These are phyloP conservation scores for Rhodotorula sp. DNA, from an alignment of 1,284 basidiomycete genomes.

Conservation along the genomic window DNA sequence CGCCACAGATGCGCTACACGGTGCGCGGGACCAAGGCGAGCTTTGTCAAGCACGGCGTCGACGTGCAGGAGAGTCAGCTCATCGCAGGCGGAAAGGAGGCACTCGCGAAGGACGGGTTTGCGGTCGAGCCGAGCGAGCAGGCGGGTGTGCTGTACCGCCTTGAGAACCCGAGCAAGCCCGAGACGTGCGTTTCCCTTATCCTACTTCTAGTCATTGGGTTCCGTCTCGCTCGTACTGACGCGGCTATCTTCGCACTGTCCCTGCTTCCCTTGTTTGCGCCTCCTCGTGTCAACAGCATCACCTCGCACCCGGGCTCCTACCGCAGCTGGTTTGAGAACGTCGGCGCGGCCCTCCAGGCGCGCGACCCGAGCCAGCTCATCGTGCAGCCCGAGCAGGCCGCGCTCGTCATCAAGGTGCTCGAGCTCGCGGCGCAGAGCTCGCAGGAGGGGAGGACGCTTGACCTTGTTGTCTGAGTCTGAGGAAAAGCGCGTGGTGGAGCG, in stretches of 20 bases:
- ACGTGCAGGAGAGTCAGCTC: constrained; percentile 69
- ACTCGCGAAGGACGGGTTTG: constrained; percentile 57
- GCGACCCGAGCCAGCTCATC: constrained; percentile 57
- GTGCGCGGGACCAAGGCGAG: constrained; percentile 60
- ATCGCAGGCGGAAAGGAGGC: constrained; percentile 38
- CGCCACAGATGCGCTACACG: constrained; percentile 67
- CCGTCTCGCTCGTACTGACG: too few relatives aligned
- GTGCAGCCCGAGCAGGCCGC: constrained; percentile 72
- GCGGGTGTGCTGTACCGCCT: constrained; percentile 35
- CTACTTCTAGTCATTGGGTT: too few relatives aligned
- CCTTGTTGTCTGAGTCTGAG: constrained; percentile 38
- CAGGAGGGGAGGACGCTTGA: constrained; percentile 61
- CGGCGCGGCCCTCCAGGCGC: constrained; percentile 56
- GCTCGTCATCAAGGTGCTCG: constrained; percentile 69
- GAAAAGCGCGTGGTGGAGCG: too few relatives aligned
- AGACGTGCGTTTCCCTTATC: background rate
- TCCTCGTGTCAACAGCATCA: constrained; percentile 8
- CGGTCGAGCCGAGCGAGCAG: constrained; percentile 59
- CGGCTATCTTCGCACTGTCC: background rate
- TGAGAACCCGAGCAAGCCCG: background rate
- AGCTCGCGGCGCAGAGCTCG: constrained; percentile 66
- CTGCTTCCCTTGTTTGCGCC: too few relatives aligned
- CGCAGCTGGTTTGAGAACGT: constrained; percentile 41
- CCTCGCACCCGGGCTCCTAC: constrained; percentile 21
- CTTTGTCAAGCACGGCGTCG: constrained; percentile 73